Conservation (phyloP, 257 asterid species). For the Penstemon barbatus region DNA sequence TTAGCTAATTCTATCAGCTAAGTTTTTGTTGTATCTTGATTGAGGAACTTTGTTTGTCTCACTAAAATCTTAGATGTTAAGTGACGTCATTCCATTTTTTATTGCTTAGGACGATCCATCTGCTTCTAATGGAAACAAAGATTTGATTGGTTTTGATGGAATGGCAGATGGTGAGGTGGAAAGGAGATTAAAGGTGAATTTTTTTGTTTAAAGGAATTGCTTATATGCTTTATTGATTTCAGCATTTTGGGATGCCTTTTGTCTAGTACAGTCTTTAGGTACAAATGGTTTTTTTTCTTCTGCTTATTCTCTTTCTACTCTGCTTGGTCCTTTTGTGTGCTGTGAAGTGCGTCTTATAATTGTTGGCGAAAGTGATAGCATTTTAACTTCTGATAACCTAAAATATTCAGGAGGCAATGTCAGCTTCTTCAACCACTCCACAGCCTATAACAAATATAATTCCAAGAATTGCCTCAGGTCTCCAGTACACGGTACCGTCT, state of each 20-base stretch:
- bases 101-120: conserved; percentile 73
- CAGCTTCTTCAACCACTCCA: conserved; percentile 67
- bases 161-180: conserved; percentile 87
- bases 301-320: conserved; percentile 12
- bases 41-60: conserved; percentile 1
- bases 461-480: conserved; percentile 55
- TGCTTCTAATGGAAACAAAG: conserved; percentile 67
- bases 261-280: conserved; percentile 5
- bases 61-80: conserved; percentile 12
- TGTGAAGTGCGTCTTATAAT: conserved; percentile 3
- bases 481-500: conserved; percentile 49
- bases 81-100: conserved; percentile 23
- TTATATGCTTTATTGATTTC: conserved; percentile 21
- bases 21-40: neutral
- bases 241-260: conserved; percentile 11
- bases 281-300: conserved; percentile 1
- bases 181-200: conserved; percentile 83
- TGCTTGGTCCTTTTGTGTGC: conserved; percentile 23
- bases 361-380: conserved; percentile 14
- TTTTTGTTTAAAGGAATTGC: conserved; percentile 26
- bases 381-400: conserved; percentile 12
- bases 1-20: conserved; percentile 6
- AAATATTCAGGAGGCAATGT: conserved; percentile 63
- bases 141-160: conserved; percentile 74
- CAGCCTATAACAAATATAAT: conserved; percentile 49